These are phyloP conservation scores for Neonectria hederae DNA, from an alignment of 2,329 filamentous ascomycete species.

Conservation along the genomic window DNA sequence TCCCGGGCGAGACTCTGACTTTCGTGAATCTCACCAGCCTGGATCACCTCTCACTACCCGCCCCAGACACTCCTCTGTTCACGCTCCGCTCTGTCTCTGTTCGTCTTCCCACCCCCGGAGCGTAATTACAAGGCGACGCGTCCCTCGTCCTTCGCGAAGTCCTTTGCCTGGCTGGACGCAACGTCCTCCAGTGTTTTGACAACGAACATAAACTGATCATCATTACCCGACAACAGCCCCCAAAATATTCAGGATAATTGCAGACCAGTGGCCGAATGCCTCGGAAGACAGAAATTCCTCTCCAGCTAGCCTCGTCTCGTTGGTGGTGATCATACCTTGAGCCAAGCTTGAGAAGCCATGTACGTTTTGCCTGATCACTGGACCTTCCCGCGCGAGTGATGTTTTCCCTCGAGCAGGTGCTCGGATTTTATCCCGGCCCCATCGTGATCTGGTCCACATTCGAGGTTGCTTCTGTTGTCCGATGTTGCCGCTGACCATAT, in stretches of 20 bases:
- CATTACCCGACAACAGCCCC: neutral
- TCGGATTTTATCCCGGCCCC: neutral
- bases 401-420: neutral
- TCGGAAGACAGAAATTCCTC: constrained; percentile 27
- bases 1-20: constrained; percentile 43
- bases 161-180: constrained; percentile 17
- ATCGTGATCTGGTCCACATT: neutral
- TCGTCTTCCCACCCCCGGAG: constrained; percentile 29
- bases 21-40: constrained; percentile 40
- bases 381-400: constrained; percentile 14
- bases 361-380: constrained; percentile 17
- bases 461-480: neutral
- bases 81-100: constrained; percentile 31
- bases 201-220: constrained; percentile 33
- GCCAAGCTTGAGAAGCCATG: constrained; percentile 29
- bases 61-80: constrained; percentile 32
- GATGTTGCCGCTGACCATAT: constrained; percentile 24
- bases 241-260: constrained; percentile 35
- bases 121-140: constrained; percentile 18
- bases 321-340: constrained; percentile 27
- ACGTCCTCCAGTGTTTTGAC: constrained; percentile 19
- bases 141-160: constrained; percentile 20
- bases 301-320: constrained; percentile 32
- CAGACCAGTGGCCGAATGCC: constrained; percentile 27
- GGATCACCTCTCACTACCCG: constrained; percentile 37